These are phyloP conservation scores for Spathaspora sp. DNA, from an alignment of 805 yeast species.

Conservation along the genomic window DNA sequence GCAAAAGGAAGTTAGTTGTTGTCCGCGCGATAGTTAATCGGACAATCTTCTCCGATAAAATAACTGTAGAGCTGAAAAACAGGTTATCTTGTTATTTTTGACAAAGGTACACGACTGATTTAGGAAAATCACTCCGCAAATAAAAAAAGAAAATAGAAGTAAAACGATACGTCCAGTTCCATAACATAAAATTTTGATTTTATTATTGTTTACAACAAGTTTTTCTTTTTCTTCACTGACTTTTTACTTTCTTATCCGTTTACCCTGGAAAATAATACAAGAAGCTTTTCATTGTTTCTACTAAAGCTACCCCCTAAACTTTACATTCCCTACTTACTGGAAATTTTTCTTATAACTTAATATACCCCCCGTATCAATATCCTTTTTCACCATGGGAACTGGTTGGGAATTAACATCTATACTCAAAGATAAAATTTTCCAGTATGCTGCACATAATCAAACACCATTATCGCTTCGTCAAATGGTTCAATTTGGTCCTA, in stretches of 20 bases:
- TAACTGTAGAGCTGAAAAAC: no score
- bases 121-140: neutral
- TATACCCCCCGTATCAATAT: neutral
- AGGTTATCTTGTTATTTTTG: neutral
- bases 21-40: no score
- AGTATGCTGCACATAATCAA: slow-evolving; percentile 71
- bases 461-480: slow-evolving; percentile 82
- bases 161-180: neutral
- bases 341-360: neutral
- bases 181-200: neutral
- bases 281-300: neutral
- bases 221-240: neutral
- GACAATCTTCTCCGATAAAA: no score
- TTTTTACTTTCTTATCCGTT: neutral
- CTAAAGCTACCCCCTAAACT: neutral
- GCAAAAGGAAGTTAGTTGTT: no score
- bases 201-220: neutral
- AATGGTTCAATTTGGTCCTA: slow-evolving; percentile 87
- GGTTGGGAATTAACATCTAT: slow-evolving; percentile 49
- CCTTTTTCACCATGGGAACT: slow-evolving; percentile 27
- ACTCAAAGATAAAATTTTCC: slow-evolving; percentile 53
- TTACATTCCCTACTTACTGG: neutral
- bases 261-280: neutral
- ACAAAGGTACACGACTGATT: neutral
- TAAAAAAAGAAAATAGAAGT: neutral